These are phyloP conservation scores for Schizothecium vesticola DNA, from an alignment of 495 filamentous ascomycete genomes.

Conservation along the genomic window DNA sequence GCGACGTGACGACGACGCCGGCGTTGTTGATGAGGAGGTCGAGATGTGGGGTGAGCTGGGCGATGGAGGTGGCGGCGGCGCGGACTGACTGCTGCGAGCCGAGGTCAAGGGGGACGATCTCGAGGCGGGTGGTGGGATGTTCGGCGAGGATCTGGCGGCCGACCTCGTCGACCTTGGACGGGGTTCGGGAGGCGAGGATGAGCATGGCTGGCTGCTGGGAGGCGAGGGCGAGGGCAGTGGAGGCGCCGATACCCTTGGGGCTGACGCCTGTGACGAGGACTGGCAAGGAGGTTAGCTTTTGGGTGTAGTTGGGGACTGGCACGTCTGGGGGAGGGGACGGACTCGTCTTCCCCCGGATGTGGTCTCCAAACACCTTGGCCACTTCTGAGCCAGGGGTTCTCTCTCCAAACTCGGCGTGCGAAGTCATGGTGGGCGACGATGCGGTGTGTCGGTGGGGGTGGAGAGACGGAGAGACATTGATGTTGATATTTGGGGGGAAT, in stretches of 20 bases:
- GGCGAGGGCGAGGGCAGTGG: slow-evolving; percentile 49
- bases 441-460: too few species aligned
- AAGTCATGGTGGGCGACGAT: slow-evolving; percentile 27
- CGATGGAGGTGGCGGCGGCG: slow-evolving; percentile 38
- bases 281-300: slow-evolving; percentile 1
- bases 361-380: slow-evolving; percentile 34
- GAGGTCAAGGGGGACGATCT: slow-evolving; percentile 42
- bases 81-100: slow-evolving; percentile 41
- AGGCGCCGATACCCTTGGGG: slow-evolving; percentile 48
- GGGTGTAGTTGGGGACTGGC: background rate
- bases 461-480: background rate
- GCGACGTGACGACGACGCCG: slow-evolving; percentile 33
- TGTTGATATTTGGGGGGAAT: background rate
- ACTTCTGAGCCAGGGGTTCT: slow-evolving; percentile 41
- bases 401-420: slow-evolving; percentile 40
- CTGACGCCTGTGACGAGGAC: slow-evolving; percentile 49
- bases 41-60: slow-evolving; percentile 34
- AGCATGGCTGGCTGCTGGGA: slow-evolving; percentile 46
- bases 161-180: slow-evolving; percentile 45
- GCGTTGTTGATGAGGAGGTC: slow-evolving; percentile 58
- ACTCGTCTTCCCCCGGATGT: slow-evolving; percentile 38
- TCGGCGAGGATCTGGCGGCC: slow-evolving; percentile 31
- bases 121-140: slow-evolving; percentile 33
- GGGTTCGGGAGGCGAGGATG: slow-evolving; percentile 52
- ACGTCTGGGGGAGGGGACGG: background rate